Evolutionary conservation across 257 asterid genomes (phyloP).

Genomic region (Solanum sitiens): DNA sequence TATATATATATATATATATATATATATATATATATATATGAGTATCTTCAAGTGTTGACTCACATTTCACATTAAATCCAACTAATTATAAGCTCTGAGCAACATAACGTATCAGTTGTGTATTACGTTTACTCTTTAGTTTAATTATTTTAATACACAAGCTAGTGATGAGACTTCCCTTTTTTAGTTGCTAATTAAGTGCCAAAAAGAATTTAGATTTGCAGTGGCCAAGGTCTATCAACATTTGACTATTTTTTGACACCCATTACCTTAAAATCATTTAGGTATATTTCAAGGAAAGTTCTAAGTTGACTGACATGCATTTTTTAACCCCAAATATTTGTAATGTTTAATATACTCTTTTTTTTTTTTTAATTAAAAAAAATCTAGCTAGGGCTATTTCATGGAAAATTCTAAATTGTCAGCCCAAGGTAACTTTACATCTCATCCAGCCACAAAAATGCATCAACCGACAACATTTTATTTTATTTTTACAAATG

Average conservation of each 20-base stretch:
- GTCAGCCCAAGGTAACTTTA: not conserved
- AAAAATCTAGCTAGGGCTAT: not conserved
- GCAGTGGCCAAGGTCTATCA: not conserved
- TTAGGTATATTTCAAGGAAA: not conserved
- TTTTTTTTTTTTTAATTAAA: not conserved
- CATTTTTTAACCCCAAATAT: not conserved
- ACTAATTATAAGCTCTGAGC: not conserved
- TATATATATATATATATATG: not conserved
- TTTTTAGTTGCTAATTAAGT: not conserved
- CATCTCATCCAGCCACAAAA: not conserved
- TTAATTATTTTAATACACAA: not conserved
- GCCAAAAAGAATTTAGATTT: not conserved
- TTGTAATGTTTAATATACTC: not conserved
- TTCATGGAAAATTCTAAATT: not conserved
- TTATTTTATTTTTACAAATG: not conserved
- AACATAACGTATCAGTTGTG: conserved; percentile 4
- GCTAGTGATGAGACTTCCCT: not conserved
- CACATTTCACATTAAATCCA: not conserved
- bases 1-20: not conserved
- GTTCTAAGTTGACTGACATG: not conserved
- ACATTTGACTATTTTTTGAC: not conserved
- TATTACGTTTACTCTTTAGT: not conserved
- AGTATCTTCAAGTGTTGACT: not conserved
- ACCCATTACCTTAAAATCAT: not conserved
- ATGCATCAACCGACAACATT: not conserved